phyloP scores from a whole-genome alignment of 768 basidiomycete species.

The Trametes cingulata region DNA sequence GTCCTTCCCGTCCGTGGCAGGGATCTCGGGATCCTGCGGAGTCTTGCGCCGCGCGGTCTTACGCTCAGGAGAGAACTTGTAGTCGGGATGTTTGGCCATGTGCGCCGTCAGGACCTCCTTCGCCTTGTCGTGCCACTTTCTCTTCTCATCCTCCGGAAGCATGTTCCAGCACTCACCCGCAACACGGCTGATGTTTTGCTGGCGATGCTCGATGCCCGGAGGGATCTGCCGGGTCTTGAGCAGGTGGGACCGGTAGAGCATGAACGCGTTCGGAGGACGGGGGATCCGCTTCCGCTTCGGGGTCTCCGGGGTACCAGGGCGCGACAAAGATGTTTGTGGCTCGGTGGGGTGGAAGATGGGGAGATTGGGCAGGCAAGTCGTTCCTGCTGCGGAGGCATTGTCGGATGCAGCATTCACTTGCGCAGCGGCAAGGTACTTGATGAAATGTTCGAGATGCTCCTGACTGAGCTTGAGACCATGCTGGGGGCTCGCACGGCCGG shows the following conservation, averaged over 20 bases:
- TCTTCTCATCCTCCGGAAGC: conserved; percentile 38
- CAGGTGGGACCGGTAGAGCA: conserved; percentile 55
- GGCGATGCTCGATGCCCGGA: conserved; percentile 47
- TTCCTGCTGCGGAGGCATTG: background rate
- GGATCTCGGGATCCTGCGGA: conserved; percentile 27
- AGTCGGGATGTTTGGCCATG: conserved; percentile 30
- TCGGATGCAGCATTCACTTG: background rate
- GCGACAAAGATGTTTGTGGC: background rate
- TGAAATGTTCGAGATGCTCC: conserved; percentile 5
- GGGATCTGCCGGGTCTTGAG: conserved; percentile 46
- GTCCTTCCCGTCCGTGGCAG: conserved; percentile 25
- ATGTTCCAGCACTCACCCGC: conserved; percentile 56
- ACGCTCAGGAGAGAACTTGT: conserved; percentile 33
- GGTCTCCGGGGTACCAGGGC: conserved; percentile 25
- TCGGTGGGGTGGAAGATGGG: background rate
- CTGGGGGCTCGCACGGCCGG: conserved; percentile 3
- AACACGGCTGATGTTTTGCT: conserved; percentile 55
- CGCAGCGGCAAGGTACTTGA: background rate
- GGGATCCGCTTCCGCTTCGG: conserved; percentile 37
- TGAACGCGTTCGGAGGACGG: conserved; percentile 58
- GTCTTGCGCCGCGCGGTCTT: conserved; percentile 31
- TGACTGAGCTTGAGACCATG: background rate
- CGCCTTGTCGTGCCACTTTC: conserved; percentile 38
- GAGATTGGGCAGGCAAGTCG: background rate
- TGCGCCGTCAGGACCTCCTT: conserved; percentile 31